Percentiles rank a stretch among this genome's conserved stretches.
Conservation (phyloP, 257 asterid genomes). For the Salvia rosmarinus region DNA sequence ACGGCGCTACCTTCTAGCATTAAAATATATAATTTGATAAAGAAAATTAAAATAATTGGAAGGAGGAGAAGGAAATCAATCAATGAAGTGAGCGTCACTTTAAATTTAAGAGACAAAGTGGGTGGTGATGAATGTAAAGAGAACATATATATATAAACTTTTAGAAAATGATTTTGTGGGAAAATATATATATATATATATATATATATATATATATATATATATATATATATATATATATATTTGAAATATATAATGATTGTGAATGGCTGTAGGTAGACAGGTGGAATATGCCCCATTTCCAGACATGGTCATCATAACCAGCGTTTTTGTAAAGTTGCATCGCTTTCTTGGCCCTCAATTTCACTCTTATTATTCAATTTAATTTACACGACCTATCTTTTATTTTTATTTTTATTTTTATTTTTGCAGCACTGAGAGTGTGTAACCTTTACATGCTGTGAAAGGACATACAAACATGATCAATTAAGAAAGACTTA, state of each 20-base stretch:
- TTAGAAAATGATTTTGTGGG: not conserved
- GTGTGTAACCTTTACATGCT: conserved; percentile 10
- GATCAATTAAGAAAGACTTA: no score
- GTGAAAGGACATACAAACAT: conserved; percentile 32
- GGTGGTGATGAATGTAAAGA: conserved; percentile 25
- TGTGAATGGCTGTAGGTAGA: conserved; percentile 23
- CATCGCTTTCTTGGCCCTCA: conserved; percentile 13
- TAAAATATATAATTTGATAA: no score
- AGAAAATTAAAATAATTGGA: no score
- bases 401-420: not conserved
- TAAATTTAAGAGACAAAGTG: not conserved
- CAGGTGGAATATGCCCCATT: conserved; percentile 38
- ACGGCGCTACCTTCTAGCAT: no score
- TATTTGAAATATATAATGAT: no score
- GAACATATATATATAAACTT: not conserved
- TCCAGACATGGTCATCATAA: conserved; percentile 5
- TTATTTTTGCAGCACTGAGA: not conserved
- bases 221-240: no score
- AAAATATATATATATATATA: not conserved
- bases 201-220: no score
- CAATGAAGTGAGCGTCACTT: not conserved
- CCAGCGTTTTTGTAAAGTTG: conserved; percentile 30
- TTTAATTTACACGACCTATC: not conserved
- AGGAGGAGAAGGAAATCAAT: not conserved
- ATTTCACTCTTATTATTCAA: not conserved